A percentile compares a stretch with the other conserved stretches of the same genome.
Conservation (phyloP, 106 monocot species). For the Apostasia shenzhenica region DNA sequence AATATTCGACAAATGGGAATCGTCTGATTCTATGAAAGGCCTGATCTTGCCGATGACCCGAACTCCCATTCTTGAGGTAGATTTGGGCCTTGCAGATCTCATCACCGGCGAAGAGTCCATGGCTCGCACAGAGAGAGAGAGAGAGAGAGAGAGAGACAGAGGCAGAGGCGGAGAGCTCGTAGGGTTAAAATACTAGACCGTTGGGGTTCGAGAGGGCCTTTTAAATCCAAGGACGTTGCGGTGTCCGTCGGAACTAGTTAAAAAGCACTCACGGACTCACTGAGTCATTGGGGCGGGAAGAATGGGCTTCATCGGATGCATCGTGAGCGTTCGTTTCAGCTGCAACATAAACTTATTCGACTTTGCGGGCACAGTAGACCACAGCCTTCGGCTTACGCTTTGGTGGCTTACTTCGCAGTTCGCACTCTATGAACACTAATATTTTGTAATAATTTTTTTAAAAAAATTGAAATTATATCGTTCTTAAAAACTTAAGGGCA, state of each 20-base stretch:
- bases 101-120: neutral
- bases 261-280: neutral
- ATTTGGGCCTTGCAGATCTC: neutral
- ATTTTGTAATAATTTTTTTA: too few relatives aligned
- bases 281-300: too few relatives aligned
- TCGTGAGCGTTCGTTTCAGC: too few relatives aligned
- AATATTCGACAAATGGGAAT: neutral
- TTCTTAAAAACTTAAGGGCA: too few relatives aligned
- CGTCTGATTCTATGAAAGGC: constrained; percentile 16
- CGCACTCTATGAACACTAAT: too few relatives aligned
- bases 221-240: neutral
- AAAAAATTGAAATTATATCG: too few relatives aligned
- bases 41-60: constrained; percentile 32
- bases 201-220: neutral
- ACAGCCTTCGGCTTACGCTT: too few relatives aligned
- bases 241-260: neutral
- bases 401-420: too few relatives aligned
- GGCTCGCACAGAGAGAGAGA: neutral
- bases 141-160: constrained; percentile 3
- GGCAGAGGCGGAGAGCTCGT: neutral
- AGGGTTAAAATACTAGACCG: constrained; percentile 4
- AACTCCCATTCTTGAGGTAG: neutral
- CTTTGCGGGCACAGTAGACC: too few relatives aligned
- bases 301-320: too few relatives aligned
- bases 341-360: too few relatives aligned